Base-by-base conservation (phyloP, 352 stramenopile genomes). In the Phytophthora aleatoria region DNA sequence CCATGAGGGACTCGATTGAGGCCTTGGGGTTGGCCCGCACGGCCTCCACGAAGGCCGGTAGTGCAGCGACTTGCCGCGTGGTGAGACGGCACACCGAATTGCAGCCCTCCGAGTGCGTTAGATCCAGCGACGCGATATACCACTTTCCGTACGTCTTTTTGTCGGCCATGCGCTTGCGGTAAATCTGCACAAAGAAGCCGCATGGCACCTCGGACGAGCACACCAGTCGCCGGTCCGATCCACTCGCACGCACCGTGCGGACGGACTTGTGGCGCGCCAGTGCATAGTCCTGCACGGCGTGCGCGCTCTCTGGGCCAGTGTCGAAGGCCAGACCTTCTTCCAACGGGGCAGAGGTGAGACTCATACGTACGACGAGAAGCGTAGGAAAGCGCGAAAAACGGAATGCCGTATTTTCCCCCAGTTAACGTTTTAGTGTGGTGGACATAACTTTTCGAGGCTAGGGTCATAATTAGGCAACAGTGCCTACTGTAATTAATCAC, bases 201-300 rank as follows among this genome's bases (percentile, higher is more conserved):
- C 70, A 78, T 5, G 42, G 47, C 36, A 43, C 33, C 28, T 67
- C 44, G 11, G 57, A 73, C 44, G 61, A 47, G 42, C 66, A 75
- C 43, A 61, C 55, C 28, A 78, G 28, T 12, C 61, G 62, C 3
- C 66, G 66, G 50, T 78, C 70, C 16, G 67, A 49, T 7, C 70
- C 70, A 42, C 66, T 73, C 28, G 57, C 59, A 36, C 61, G 71
- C 36, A 57, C 62, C 38, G 73, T 59, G 24, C 51, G 50, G 3
- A 78, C 71, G 2, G 55, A 44, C 58, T 75, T 78, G 49, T 64
- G 50, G 12, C 3, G 51, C 11, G 57, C 62, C 11, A 78, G 50
- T 35, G 67, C 67, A 44, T 75, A 73, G 59, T 78, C 71, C 36
- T 78, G 70, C 16, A 78, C 54, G 38, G 70, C 70, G 31, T 73